These are phyloP conservation scores for Leccinum fibrillosum DNA, from an alignment of 768 basidiomycete genomes.

Conservation along the genomic window DNA sequence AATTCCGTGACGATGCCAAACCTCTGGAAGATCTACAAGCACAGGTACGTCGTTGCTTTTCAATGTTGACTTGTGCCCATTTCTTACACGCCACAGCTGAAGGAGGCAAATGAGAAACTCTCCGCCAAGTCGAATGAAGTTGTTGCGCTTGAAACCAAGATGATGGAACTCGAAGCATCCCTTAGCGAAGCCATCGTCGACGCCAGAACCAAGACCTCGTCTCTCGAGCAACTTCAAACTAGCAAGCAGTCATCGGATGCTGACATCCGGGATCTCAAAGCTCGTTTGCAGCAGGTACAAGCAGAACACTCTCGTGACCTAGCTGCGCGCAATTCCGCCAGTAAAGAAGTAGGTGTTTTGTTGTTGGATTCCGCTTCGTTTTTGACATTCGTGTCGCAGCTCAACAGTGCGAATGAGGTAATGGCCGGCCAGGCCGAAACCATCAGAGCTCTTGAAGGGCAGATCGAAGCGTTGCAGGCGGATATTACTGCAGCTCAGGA, in stretches of 20 bases:
- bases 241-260: slow-evolving; percentile 48
- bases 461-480: slow-evolving; percentile 48
- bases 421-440: slow-evolving; percentile 41
- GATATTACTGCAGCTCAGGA: slow-evolving; percentile 50
- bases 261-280: slow-evolving; percentile 43
- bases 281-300: slow-evolving; percentile 38
- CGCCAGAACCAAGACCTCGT: slow-evolving; percentile 42
- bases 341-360: slow-evolving; percentile 46
- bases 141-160: slow-evolving; percentile 49
- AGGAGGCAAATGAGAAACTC: slow-evolving; percentile 52
- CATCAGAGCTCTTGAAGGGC: slow-evolving; percentile 46
- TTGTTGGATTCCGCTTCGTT: not conserved
- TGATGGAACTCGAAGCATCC: slow-evolving; percentile 47
- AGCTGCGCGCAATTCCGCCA: slow-evolving; percentile 39
- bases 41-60: slow-evolving; percentile 41
- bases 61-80: not conserved
- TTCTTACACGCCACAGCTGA: slow-evolving; percentile 43
- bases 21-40: slow-evolving; percentile 54
- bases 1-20: slow-evolving; percentile 62
- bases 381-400: slow-evolving; percentile 35
- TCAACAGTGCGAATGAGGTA: slow-evolving; percentile 45
- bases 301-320: slow-evolving; percentile 23
- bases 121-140: slow-evolving; percentile 50
- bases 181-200: slow-evolving; percentile 47
- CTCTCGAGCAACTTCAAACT: slow-evolving; percentile 45